Conservation (phyloP, 495 filamentous ascomycete species). For the Parathielavia hyrcaniae region DNA sequence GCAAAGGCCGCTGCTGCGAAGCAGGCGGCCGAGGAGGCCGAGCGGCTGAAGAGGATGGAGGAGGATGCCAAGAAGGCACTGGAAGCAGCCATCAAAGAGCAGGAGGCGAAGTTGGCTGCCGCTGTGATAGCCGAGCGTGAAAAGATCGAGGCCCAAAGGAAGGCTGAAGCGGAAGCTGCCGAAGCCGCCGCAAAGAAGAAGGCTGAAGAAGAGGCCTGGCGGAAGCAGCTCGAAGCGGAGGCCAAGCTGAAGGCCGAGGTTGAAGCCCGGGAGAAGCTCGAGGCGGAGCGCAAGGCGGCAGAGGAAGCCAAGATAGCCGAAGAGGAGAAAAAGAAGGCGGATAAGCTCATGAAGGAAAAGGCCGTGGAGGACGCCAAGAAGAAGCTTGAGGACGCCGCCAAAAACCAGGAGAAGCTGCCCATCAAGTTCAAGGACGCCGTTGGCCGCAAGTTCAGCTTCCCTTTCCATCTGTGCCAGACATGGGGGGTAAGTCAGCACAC, state of each 20-base stretch:
- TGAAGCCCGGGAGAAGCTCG: constrained; percentile 39
- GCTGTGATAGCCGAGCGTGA: constrained; percentile 28
- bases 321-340: constrained; percentile 36
- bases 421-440: constrained; percentile 85
- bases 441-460: constrained; percentile 79
- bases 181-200: constrained; percentile 38
- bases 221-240: constrained; percentile 37
- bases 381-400: constrained; percentile 50
- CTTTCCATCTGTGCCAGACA: constrained; percentile 69
- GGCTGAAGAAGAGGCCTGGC: constrained; percentile 46
- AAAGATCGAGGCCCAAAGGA: constrained; percentile 36
- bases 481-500: constrained; percentile 60
- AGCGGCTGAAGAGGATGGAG: constrained; percentile 25
- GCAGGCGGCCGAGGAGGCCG: constrained; percentile 31
- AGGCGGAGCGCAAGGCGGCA: constrained; percentile 35
- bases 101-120: constrained; percentile 34
- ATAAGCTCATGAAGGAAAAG: constrained; percentile 44
- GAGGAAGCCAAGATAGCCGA: constrained; percentile 29
- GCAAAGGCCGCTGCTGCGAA: constrained; percentile 32
- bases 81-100: constrained; percentile 50
- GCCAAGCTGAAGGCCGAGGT: constrained; percentile 43
- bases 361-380: constrained; percentile 39
- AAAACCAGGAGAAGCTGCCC: constrained; percentile 47
- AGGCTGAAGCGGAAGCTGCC: constrained; percentile 39
- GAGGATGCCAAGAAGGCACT: constrained; percentile 43